phyloP scores from a whole-genome alignment of 192 early-diverging fungal species.

The Coemansia sp. region DNA sequence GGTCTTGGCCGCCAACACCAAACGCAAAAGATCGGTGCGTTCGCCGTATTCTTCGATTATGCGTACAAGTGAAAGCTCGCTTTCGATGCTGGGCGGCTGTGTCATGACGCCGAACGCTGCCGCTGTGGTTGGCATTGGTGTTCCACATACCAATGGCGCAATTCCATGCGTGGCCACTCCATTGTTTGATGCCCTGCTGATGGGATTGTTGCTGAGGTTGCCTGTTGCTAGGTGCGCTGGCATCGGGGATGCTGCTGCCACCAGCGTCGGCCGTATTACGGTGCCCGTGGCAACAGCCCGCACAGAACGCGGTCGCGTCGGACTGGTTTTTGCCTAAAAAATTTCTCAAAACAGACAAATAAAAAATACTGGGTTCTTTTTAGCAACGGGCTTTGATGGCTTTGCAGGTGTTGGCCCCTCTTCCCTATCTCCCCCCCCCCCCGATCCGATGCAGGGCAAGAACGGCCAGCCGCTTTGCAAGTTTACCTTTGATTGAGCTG shows the following conservation, averaged over 20 bases:
- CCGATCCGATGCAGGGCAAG: no score
- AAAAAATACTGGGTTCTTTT: no score
- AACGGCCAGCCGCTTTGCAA: no score
- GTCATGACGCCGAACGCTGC: slow-evolving; percentile 16
- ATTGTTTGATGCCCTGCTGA: not conserved
- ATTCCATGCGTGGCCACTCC: not conserved
- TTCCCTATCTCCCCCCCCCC: no score
- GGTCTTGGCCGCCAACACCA: slow-evolving; percentile 49
- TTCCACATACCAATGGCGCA: not conserved
- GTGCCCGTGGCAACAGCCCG: not conserved
- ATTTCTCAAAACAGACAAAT: no score
- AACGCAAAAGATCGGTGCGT: slow-evolving; percentile 39
- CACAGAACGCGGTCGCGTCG: not conserved
- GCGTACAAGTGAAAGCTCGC: slow-evolving; percentile 28
- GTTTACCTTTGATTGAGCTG: no score
- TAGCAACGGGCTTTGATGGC: no score
- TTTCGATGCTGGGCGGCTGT: slow-evolving; percentile 21
- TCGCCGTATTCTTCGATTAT: slow-evolving; percentile 50
- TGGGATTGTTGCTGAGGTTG: not conserved
- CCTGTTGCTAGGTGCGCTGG: not conserved
- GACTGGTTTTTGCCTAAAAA: not conserved
- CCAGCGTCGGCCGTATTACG: not conserved
- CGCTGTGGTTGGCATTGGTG: not conserved
- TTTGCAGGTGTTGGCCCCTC: no score
- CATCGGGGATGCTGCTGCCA: not conserved